Percentiles rank a stretch among this genome's conserved stretches.
These are phyloP conservation scores for Anacardium occidentale DNA, from an alignment of 345 rosid species.

Conservation along the genomic window DNA sequence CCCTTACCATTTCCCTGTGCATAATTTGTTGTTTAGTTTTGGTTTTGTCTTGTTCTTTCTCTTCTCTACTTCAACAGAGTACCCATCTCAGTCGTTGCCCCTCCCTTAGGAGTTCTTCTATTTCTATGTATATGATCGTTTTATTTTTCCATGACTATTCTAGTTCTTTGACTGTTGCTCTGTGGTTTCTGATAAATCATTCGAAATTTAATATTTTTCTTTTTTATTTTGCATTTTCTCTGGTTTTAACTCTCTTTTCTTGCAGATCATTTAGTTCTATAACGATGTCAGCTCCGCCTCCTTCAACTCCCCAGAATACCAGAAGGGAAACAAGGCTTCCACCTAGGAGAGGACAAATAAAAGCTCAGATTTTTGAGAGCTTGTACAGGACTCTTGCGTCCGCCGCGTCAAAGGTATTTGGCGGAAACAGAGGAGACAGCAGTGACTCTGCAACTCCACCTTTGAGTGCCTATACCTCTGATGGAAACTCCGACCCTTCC, in stretches of 20 bases:
- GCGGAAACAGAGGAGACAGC: background rate
- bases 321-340: conserved; percentile 8
- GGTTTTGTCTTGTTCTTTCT: background rate
- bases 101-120: background rate
- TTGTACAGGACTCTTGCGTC: conserved; percentile 16
- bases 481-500: background rate
- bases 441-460: background rate
- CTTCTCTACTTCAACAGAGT: conserved; percentile 4
- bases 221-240: background rate
- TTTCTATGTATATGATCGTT: background rate
- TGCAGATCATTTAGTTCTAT: background rate
- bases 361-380: conserved; percentile 35
- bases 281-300: conserved; percentile 16
- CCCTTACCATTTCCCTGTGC: background rate
- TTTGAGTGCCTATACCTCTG: conserved; percentile 12
- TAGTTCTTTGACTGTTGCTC: background rate
- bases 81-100: background rate
- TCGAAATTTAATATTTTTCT: background rate
- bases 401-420: conserved; percentile 16
- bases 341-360: conserved; percentile 40
- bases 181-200: background rate
- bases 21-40: background rate
- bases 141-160: background rate
- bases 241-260: conserved; percentile 11
- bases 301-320: conserved; percentile 10